Conservation (phyloP, 805 yeast genomes). For the Pichia thaimueangensis region DNA sequence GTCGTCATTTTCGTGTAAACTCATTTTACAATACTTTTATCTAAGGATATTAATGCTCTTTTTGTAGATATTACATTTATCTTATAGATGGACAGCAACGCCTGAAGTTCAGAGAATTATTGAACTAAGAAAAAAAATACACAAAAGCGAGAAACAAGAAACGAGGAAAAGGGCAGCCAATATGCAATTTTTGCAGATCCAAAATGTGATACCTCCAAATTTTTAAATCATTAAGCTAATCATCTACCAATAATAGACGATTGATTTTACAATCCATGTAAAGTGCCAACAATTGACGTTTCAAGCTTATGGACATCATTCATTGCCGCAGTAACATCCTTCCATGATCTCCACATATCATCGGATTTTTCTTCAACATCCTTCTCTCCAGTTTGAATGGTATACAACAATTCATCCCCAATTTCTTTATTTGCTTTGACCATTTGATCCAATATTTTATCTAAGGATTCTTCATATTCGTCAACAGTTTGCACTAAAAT, state of each 20-base stretch:
- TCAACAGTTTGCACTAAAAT: constrained; percentile 1
- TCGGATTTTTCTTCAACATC: background rate
- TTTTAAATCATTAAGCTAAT: too few relatives aligned
- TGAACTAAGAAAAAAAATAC: background rate
- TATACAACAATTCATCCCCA: background rate
- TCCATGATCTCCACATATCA: constrained; percentile 8
- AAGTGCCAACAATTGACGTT: background rate
- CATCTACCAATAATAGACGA: too few relatives aligned
- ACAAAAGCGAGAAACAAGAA: background rate
- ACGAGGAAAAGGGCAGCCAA: too few relatives aligned
- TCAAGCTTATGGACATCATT: background rate
- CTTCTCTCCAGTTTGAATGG: background rate
- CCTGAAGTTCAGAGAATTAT: background rate
- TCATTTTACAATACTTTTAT: background rate
- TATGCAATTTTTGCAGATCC: too few relatives aligned
- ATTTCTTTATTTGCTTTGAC: constrained; percentile 2
- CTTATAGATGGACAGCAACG: too few relatives aligned
- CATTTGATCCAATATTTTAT: background rate
- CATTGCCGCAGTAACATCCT: constrained; percentile 1
- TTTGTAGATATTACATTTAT: too few relatives aligned
- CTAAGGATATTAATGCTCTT: background rate
- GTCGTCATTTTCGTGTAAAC: background rate
- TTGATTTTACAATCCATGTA: constrained; percentile 1
- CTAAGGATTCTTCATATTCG: background rate
- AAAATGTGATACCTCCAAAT: too few relatives aligned